Conservation (phyloP, 2,329 filamentous ascomycete species). For the Alternaria triticimaculans region DNA sequence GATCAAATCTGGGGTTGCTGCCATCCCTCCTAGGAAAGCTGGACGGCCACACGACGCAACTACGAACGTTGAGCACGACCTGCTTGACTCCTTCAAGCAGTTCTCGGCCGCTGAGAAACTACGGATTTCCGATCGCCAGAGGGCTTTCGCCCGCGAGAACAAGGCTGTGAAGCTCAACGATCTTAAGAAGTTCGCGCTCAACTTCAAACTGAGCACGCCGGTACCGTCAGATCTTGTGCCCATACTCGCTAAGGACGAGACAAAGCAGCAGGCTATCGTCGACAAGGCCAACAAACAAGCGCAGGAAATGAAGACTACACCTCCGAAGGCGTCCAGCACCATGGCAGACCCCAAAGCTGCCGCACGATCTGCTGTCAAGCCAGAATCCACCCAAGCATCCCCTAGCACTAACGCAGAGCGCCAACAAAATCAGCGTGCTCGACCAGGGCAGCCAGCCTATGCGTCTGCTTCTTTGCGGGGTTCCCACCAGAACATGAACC, state of each 20-base stretch:
- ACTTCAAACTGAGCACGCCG: constrained; percentile 92
- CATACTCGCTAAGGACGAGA: constrained; percentile 96
- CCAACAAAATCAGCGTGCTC: constrained; percentile 55
- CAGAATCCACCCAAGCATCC: constrained; percentile 39
- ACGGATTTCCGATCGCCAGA: constrained; percentile 62
- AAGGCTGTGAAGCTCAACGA: constrained; percentile 94
- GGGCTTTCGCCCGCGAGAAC: constrained; percentile 68
- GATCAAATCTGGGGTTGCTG: constrained; percentile 36
- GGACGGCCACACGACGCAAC: constrained; percentile 60
- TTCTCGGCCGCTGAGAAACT: constrained; percentile 69
- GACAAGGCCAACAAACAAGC: constrained; percentile 82
- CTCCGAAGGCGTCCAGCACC: constrained; percentile 53
- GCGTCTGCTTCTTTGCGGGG: constrained; percentile 55
- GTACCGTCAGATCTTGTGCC: constrained; percentile 90
- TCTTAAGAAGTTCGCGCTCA: constrained; percentile 91
- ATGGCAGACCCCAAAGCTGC: constrained; percentile 42
- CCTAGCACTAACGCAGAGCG: constrained; percentile 51
- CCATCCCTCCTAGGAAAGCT: constrained; percentile 45
- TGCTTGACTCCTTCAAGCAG: constrained; percentile 68
- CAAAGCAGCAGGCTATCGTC: constrained; percentile 91
- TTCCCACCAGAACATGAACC: constrained; percentile 52
- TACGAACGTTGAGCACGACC: constrained; percentile 66
- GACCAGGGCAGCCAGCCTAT: constrained; percentile 47
- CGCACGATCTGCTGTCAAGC: constrained; percentile 44
- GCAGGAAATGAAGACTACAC: constrained; percentile 57